Evolutionary conservation across 441 rosid species (phyloP), one percentile per base, ranked within the genome.

Genomic region (Erodium chrysanthum): DNA sequence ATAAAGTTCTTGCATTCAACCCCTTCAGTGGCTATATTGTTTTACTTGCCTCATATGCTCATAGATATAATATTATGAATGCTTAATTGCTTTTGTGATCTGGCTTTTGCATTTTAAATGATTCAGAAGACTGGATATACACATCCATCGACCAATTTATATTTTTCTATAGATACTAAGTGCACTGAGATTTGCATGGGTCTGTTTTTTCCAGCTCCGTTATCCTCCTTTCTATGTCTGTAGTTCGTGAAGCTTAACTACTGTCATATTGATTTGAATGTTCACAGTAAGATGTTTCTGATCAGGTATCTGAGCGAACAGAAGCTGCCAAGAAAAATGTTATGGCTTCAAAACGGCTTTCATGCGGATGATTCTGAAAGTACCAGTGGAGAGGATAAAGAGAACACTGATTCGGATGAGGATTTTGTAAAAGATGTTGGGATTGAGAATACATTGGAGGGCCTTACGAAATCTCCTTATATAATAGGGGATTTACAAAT

Each of bases 321-420:
- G 70, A 91, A 82, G 80, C 97, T 94, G 81, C 97, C 99, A 18
- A 82, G 76, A 77, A 84, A 84, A 84, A 94, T 94, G 99, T 76
- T 80, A 70, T 82, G 73, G 66, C 85, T 86, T 69, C 99, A 81
- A 77, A 84, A 77, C 70, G 84, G 79, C 68, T 77, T 79, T 66
- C 75, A 75, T 65, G 82, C 73, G 71, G 84, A 75, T 68, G 81
- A 71, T 72, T 79, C 81, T 72, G 88, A 75, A 72, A 81, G 75
- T 72, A 75, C 75, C n/a, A 81, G 86, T 74, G 87, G 81, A 65
- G 89, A 83, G 69, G 86, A 85, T 81, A 94, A 85, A 77, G 84
- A 79, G 60, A 79, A 84, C 77, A 74, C 84, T 70, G 87, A 81
- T 82, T 86, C 90, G 17, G 82, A 80, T 69, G 87, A 78, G 64